Evolutionary conservation across 768 basidiomycete genomes (phyloP), one percentile per base, ranked within the genome.

Genomic region (Tephrocybe sp.): DNA sequence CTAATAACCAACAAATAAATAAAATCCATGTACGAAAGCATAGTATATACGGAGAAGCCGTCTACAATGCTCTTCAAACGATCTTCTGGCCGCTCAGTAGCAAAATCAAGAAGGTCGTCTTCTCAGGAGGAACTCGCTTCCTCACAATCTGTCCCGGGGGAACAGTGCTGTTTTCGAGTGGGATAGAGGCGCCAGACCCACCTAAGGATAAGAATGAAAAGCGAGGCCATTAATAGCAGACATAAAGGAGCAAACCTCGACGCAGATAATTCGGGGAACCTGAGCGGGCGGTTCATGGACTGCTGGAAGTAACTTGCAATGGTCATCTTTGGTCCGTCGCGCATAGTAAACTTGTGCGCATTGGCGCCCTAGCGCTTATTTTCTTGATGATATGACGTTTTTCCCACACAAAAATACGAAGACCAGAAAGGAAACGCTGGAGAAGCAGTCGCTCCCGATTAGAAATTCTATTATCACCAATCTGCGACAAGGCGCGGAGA

Each of bases 111-210:
- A 3, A 87, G 83, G 2, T 77, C 73, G 82, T 86, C 61, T 79
- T 82, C 54, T 86, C 82, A 0, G 82, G 69, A 0, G 85, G 85
- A 1, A 87, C 76, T 54, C 85, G 85, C 56, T 85, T 86, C 38
- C 83, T 73, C 80, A 85, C 84, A 47, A 87, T 82, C 53, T 87
- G 86, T 0, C 85, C 85, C 0, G 73, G 65, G 0, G 76, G 72
- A 4, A 87, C 81, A 0, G 60, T 63, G 61, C 86, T 87, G 2
- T 83, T 65, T 61, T 87, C 85, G 2, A 87, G 60, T 0, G 86
- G 86, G 14, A 86, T 70, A 17, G 82, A 56, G 4, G 84, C 83
- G 4, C 83, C 84, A 34, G 71, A 70, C 19, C 81, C 80, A 87
- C 78, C 85, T 86, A 43, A n/a, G 10, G 12, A 17, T 30, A 23